Base-by-base conservation (phyloP, 768 basidiomycete genomes). In the Dentipellis sp. region DNA sequence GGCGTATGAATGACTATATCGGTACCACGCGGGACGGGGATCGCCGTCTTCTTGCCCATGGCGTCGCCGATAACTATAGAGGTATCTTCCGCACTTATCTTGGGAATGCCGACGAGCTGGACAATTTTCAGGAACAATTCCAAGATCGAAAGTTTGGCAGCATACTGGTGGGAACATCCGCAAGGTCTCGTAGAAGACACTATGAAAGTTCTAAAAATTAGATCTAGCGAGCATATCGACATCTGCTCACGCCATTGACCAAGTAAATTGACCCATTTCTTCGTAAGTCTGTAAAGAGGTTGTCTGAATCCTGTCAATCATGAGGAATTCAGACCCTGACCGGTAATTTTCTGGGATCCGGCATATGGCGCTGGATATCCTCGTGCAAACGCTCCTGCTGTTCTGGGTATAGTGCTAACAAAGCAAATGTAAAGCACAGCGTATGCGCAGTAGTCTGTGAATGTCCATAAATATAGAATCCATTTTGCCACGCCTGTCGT, bases 181-280 rank as follows among this genome's bases (percentile, higher is more conserved):
- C 19, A 79, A 63, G 1, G 78, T 77, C 63, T 81, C 79, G 56
- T 79, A 69, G 54, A 77, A 74, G 1, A 78, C 76, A n/a, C 78
- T 79, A 39, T 21, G 1, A 16, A 34, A 1, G 2, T 8, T 3
- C 37, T 58, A 21, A 56, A 36, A 37, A 50, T 11, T 19, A 2
- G n/a, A n/a, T n/a, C n/a, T 17, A 8, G 48, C n/a, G 23, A 34
- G 39, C 3, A n/a, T 14, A 23, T 22, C 9, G 21, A 59, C 10
- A 12, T 38, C 17, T 23, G 50, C 46, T 48, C 35, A 64, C 63
- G 62, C 63, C 38, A 63, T 42, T 2, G 60, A 56, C 22, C 56
- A 37, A 10, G 62, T 61, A 34, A 64, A 58, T 38, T 12, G 50
- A 17, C 23, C 22, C 63, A 64, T 63, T 36, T 64, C 63, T 40